Conservation (phyloP, 2,329 filamentous ascomycete genomes). For the Bipolaris cookei region DNA sequence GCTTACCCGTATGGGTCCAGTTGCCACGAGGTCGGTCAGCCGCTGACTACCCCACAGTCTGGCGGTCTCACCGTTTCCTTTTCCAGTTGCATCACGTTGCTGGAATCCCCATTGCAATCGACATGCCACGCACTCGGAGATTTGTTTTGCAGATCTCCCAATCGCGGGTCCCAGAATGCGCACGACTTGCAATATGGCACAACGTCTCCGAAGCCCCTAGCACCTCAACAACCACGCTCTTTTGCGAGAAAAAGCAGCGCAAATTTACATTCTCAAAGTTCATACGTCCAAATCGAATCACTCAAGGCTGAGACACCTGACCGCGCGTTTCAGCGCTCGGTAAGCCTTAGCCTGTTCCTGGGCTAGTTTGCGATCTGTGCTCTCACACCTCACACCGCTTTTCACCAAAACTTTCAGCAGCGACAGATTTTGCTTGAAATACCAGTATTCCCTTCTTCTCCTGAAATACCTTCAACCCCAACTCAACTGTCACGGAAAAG, state of each 20-base stretch:
- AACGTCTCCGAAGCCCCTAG: background rate
- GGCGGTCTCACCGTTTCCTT: constrained; percentile 24
- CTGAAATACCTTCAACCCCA: constrained; percentile 13
- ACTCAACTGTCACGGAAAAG: constrained; percentile 19
- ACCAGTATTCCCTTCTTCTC: constrained; percentile 23
- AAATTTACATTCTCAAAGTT: background rate
- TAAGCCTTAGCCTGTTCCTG: constrained; percentile 40
- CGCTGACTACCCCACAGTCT: constrained; percentile 28
- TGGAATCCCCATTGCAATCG: constrained; percentile 17
- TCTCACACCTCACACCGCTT: constrained; percentile 48
- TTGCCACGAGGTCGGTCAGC: constrained; percentile 21
- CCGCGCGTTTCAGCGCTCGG: constrained; percentile 34
- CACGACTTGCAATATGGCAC: constrained; percentile 4
- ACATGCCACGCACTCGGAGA: constrained; percentile 14
- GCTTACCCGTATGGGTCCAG: constrained; percentile 18
- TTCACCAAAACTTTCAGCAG: constrained; percentile 39
- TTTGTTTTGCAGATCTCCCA: constrained; percentile 11
- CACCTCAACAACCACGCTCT: constrained; percentile 10
- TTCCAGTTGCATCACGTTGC: constrained; percentile 15
- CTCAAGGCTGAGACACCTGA: constrained; percentile 42
- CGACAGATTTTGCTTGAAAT: constrained; percentile 36
- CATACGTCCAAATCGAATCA: constrained; percentile 8
- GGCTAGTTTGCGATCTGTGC: constrained; percentile 43
- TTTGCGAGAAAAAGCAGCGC: background rate
- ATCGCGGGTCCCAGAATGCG: background rate